phyloP scores from a whole-genome alignment of 345 rosid species.

The Angophora floribunda region DNA sequence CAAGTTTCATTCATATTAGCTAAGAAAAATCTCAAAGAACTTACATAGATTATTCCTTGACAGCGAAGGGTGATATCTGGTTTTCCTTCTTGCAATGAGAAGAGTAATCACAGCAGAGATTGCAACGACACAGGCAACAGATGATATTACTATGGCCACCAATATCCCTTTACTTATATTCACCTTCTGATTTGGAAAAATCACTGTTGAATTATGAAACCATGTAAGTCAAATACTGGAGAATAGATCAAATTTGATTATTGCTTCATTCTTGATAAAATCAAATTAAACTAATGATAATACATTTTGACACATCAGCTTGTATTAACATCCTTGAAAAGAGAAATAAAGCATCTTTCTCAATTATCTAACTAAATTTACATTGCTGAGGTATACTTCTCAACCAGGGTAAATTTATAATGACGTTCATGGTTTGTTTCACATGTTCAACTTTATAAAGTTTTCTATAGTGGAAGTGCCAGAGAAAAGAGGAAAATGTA shows the following conservation, averaged over 20 bases:
- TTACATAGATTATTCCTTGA: conserved; percentile 62
- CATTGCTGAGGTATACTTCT: background rate
- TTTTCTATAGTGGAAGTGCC: background rate
- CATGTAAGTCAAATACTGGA: background rate
- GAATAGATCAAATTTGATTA: background rate
- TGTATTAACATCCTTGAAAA: background rate
- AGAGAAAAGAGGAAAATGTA: background rate
- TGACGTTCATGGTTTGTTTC: background rate
- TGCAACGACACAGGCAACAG: conserved; percentile 35
- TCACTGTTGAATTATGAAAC: background rate
- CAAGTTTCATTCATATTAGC: background rate
- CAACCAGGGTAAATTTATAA: background rate
- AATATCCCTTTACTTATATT: conserved; percentile 43
- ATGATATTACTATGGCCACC: conserved; percentile 46
- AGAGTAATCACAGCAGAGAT: conserved; percentile 26
- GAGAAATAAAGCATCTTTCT: background rate
- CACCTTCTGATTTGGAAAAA: background rate
- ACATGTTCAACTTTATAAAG: background rate
- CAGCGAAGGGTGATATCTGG: conserved; percentile 21
- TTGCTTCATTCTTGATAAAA: background rate
- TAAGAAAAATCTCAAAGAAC: conserved; percentile 1
- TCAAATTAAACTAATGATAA: conserved; percentile 20
- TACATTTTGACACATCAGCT: background rate
- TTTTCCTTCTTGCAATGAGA: conserved; percentile 38
- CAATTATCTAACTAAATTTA: background rate